Conservation (phyloP, 2,329 filamentous ascomycete genomes). For the Chalara sp. region DNA sequence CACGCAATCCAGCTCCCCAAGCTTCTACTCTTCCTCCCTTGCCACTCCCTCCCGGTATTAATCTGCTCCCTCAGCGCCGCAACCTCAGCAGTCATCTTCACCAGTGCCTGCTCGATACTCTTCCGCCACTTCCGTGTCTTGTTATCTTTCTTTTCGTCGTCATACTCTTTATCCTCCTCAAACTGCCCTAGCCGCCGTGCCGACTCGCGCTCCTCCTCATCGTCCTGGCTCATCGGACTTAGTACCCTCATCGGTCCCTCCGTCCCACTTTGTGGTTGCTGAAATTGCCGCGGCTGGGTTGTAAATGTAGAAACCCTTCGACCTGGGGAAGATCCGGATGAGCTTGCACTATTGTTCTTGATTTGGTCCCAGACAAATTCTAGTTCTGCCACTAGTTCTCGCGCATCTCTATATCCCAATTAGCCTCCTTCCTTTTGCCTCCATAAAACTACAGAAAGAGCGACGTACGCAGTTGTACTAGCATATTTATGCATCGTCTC, state of each 20-base stretch:
- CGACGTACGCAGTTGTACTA: constrained; percentile 63
- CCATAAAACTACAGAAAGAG: neutral
- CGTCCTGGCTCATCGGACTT: constrained; percentile 79
- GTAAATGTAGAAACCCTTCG: constrained; percentile 25
- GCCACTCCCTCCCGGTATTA: constrained; percentile 66
- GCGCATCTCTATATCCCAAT: constrained; percentile 54
- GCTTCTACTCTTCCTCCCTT: constrained; percentile 56
- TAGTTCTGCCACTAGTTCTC: constrained; percentile 85
- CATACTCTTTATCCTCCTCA: constrained; percentile 34
- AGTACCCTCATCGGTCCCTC: constrained; percentile 62
- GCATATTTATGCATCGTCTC: constrained; percentile 97
- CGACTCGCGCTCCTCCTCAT: constrained; percentile 54
- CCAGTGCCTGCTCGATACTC: constrained; percentile 77
- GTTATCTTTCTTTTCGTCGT: constrained; percentile 32
- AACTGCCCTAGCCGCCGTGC: constrained; percentile 35
- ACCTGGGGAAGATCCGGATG: constrained; percentile 50
- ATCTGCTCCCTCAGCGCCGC: constrained; percentile 90
- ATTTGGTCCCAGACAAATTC: constrained; percentile 99
- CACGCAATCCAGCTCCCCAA: constrained; percentile 65
- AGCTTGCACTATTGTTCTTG: constrained; percentile 71
- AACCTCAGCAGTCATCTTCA: constrained; percentile 86
- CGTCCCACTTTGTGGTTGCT: constrained; percentile 41
- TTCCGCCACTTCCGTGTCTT: constrained; percentile 62
- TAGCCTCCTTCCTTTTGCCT: constrained; percentile 4
- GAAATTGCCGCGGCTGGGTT: constrained; percentile 33